Evolutionary conservation across 2,329 filamentous ascomycete genomes (phyloP), one percentile per base, ranked within the genome.

Genomic region (Geoglossum cookeanum): DNA sequence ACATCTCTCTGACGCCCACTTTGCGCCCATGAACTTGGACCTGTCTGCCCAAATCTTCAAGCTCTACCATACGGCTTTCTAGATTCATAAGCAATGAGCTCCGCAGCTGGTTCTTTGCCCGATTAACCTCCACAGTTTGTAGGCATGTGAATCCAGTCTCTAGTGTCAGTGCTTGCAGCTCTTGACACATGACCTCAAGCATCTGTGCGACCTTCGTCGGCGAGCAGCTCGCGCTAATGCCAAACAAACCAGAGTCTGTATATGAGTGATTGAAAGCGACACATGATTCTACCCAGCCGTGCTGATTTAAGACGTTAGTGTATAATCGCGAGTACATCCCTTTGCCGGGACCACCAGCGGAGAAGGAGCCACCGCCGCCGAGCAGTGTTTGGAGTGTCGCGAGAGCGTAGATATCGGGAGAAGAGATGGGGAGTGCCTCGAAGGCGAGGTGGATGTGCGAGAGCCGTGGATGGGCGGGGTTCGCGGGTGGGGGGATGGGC

Each of bases 241-340:
- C 92, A 66, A 98, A 98, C 47, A 98, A 79, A 3, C 92, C 92
- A 5, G 85, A 90, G 70, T 98, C 92, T 0, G 87, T 92, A 77
- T 98, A 98, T 52, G 86, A 87, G 75, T 97, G 90, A 76, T 97
- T 97, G 75, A 97, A 97, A 33, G 91, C 85, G 55, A 94, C 78
- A 72, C 92, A 97, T 60, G 83, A 90, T 72, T 98, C 92, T 30
- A 98, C 88, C 91, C 91, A 98, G 63, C 86, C 88, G 72, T 95
- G 84, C 72, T 97, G 90, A 74, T 98, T 98, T 55, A 98, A 79
- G 0, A 97, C 91, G 68, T 96, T 95, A 61, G 90, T 97, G 76
- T 96, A 98, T 7, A 98, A 80, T 11, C 92, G 85, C 42, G 87
- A 94, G 76, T 97, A 97, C 92, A 98, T 98, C 69, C 92, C 92